These are phyloP conservation scores for Candida cerambycidarum DNA, from an alignment of 805 yeast species.

Conservation along the genomic window DNA sequence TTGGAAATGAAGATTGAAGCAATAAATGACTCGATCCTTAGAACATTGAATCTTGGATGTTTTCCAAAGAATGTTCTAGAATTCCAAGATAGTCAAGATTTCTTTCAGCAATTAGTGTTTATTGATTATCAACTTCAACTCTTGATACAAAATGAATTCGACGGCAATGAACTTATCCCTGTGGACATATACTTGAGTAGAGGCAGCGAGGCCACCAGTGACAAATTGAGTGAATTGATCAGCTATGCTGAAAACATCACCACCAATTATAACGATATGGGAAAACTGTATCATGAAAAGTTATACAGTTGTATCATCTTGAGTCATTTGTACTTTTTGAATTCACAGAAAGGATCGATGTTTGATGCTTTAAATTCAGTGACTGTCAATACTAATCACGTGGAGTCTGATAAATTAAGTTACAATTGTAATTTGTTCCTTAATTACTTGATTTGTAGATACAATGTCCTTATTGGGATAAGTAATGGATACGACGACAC, in stretches of 20 bases:
- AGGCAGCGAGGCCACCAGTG: slow-evolving; percentile 14
- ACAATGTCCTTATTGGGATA: slow-evolving; percentile 31
- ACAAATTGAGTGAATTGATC: slow-evolving; percentile 26
- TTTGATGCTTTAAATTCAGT: slow-evolving; percentile 16
- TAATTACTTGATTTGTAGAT: slow-evolving; percentile 33
- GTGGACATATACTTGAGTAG: slow-evolving; percentile 6
- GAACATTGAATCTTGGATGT: slow-evolving; percentile 33
- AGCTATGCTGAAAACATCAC: slow-evolving; percentile 26
- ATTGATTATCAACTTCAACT: slow-evolving; percentile 40
- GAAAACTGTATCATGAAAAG: slow-evolving; percentile 28
- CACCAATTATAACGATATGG: slow-evolving; percentile 23
- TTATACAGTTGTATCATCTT: slow-evolving; percentile 32
- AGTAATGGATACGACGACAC: slow-evolving; percentile 15
- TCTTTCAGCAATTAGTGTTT: slow-evolving; percentile 33
- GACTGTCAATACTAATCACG: slow-evolving; percentile 13
- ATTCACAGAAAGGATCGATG: slow-evolving; percentile 24
- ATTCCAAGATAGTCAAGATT: slow-evolving; percentile 34
- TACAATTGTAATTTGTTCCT: slow-evolving; percentile 23
- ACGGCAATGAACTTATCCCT: slow-evolving; percentile 24
- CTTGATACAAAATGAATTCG: slow-evolving; percentile 28
- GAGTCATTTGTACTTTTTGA: slow-evolving; percentile 35
- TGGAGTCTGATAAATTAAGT: slow-evolving; percentile 14
- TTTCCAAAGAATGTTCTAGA: slow-evolving; percentile 35
- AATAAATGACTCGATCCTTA: slow-evolving; percentile 24
- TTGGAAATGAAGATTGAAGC: slow-evolving; percentile 26